Conservation (phyloP, 2,329 filamentous ascomycete genomes). For the Boeremia exigua region DNA sequence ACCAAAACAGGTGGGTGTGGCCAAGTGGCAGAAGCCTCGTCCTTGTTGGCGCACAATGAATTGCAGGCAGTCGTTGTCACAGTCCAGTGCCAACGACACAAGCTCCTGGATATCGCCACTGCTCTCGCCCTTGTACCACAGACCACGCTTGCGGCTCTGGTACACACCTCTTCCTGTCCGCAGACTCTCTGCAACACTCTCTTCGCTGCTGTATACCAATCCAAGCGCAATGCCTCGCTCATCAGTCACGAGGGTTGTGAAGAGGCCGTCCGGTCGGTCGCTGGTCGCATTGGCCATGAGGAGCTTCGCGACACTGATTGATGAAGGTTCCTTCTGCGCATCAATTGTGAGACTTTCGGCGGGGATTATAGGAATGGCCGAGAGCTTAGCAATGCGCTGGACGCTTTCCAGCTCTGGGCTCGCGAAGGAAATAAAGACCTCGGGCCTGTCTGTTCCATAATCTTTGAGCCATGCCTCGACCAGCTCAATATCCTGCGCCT, state of each 20-base stretch:
- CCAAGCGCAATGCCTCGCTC: slow-evolving; percentile 84
- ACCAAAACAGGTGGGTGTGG: slow-evolving; percentile 92
- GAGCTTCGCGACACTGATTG: slow-evolving; percentile 72
- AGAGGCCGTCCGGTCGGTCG: slow-evolving; percentile 81
- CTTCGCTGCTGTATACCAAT: slow-evolving; percentile 90
- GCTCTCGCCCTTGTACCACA: slow-evolving; percentile 96
- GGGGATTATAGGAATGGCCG: slow-evolving; percentile 74
- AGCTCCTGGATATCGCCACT: slow-evolving; percentile 94
- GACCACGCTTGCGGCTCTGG: slow-evolving; percentile 90
- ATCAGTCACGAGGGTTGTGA: slow-evolving; percentile 90
- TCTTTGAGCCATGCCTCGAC: slow-evolving; percentile 56
- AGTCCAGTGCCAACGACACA: slow-evolving; percentile 83
- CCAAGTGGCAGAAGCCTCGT: slow-evolving; percentile 88
- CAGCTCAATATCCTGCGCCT: slow-evolving; percentile 52
- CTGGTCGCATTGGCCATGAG: slow-evolving; percentile 78
- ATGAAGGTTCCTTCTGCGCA: slow-evolving; percentile 61
- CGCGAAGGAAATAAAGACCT: slow-evolving; percentile 59
- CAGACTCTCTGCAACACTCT: slow-evolving; percentile 87
- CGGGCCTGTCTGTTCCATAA: slow-evolving; percentile 56
- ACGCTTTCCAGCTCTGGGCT: slow-evolving; percentile 50
- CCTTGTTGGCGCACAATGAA: slow-evolving; percentile 92
- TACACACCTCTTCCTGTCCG: slow-evolving; percentile 86
- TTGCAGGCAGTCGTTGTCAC: slow-evolving; percentile 89
- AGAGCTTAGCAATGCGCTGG: slow-evolving; percentile 51
- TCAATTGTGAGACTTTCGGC: slow-evolving; percentile 73